Percentiles rank a stretch among this genome's conserved stretches.
Conservation (phyloP, 2,329 filamentous ascomycete species). For the Penicillium hordei region DNA sequence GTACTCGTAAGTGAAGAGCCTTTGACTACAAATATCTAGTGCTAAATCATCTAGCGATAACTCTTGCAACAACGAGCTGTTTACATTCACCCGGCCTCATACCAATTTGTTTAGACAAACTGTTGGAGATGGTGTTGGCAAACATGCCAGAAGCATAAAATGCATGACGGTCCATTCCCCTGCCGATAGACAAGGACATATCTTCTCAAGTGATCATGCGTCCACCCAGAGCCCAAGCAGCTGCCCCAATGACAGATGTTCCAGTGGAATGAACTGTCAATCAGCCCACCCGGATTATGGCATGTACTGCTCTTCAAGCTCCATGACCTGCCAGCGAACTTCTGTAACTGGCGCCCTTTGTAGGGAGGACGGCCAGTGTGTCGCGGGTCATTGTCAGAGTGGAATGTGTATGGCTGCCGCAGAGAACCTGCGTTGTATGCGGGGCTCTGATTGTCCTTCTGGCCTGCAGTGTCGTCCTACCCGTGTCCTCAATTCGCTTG, state of each 20-base stretch:
- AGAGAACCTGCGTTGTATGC: neutral
- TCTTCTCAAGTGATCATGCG: neutral
- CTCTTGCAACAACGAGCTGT: neutral
- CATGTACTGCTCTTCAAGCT: constrained; percentile 1
- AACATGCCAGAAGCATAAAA: neutral
- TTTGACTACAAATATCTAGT: too few relatives aligned
- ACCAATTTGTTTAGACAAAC: neutral
- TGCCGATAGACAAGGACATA: neutral
- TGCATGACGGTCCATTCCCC: neutral
- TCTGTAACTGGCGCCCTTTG: neutral
- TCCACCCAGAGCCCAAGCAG: constrained; percentile 1
- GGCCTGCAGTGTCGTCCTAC: neutral
- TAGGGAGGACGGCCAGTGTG: neutral
- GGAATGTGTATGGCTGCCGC: neutral
- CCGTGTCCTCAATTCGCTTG: neutral
- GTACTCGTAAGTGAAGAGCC: neutral
- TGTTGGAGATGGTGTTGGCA: neutral
- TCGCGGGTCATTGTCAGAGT: neutral
- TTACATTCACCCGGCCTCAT: constrained; percentile 4
- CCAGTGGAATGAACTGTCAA: neutral
- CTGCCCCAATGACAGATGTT: constrained; percentile 1
- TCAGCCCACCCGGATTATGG: neutral
- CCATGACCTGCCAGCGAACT: neutral
- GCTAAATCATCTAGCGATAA: neutral
- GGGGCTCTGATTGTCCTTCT: neutral